Evolutionary conservation across 1,284 basidiomycete genomes (phyloP), one percentile per base, ranked within the genome.

Genomic region (Bondarzewia mesenterica): DNA sequence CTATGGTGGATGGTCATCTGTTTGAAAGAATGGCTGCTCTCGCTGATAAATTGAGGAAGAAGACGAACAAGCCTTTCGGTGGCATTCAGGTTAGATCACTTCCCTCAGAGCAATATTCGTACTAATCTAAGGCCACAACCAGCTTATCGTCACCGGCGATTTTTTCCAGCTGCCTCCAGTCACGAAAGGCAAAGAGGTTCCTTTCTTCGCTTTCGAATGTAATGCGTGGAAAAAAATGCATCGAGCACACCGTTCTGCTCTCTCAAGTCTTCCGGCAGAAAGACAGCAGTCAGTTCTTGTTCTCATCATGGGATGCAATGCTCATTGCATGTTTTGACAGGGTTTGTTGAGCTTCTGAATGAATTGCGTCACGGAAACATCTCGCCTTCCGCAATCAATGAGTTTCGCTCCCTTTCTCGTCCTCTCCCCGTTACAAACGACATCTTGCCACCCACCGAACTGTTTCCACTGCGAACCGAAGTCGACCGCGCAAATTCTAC

Each of bases 91-190:
- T 89, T 36, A 21, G 67, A 48, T 42, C 43, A 18, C 23, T 12
- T 5, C 47, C n/a, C n/a, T n/a, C n/a, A n/a, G n/a, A n/a, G n/a
- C n/a, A 2, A 38, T 10, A 8, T 7, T 7, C 10, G 4, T 32
- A 10, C 29, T 32, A 7, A 32, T n/a, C 12, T 5, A 14, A 16
- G 43, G 8, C 14, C 15, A 23, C 29, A 22, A 18, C 1, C 64
- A 85, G 84, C 69, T 99, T 51, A 80, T 94, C 52, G 75, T 96
- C 12, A 94, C 92, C 1, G 94, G 94, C 20, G 94, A 99, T 63
- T 99, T 98, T 68, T 96, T 92, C 68, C 94, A 99, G 65, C 73
- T 99, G 5, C 96, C 96, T 1, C 95, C 96, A 0, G 93, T 99
- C 10, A 77, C 74, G 14, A 76, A 76, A 54, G 64, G 64, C n/a